Percentiles rank a stretch among this genome's conserved stretches.
Conservation (phyloP, 805 yeast genomes). For the Maudiozyma turicensis region DNA sequence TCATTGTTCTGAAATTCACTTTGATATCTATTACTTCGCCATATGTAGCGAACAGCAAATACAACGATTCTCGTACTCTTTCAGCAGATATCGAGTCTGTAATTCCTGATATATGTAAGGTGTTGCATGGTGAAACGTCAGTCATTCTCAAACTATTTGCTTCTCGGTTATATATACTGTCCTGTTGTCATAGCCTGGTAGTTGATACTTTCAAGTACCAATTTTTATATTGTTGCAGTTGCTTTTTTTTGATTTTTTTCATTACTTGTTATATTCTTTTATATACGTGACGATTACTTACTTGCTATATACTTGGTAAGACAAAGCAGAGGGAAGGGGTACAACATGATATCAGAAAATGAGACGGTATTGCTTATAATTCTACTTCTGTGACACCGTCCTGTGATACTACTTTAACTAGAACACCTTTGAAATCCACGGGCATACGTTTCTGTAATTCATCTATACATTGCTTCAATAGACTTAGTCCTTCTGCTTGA, state of each 20-base stretch:
- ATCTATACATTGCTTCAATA: conserved; percentile 60
- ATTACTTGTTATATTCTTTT: no score
- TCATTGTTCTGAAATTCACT: conserved; percentile 34
- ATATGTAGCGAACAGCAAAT: conserved; percentile 48
- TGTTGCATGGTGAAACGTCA: background rate
- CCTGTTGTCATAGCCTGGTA: no score
- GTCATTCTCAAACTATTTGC: background rate
- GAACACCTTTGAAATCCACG: conserved; percentile 87
- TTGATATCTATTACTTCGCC: conserved; percentile 55
- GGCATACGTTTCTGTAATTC: conserved; percentile 66
- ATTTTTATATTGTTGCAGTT: no score
- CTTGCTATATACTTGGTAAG: no score
- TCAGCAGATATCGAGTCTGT: conserved; percentile 1
- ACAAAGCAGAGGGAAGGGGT: background rate
- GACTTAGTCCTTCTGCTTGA: conserved; percentile 65
- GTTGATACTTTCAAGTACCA: no score
- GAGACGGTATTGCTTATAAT: conserved; percentile 10
- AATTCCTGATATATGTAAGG: background rate
- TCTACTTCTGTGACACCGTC: conserved; percentile 37
- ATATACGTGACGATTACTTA: no score
- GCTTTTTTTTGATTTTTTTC: no score
- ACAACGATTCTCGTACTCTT: conserved; percentile 43
- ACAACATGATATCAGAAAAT: background rate
- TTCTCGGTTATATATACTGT: background rate
- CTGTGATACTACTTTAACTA: conserved; percentile 55